Evolutionary conservation across 192 early-diverging fungal species (phyloP).

Genomic region (Coemansia asiatica): DNA sequence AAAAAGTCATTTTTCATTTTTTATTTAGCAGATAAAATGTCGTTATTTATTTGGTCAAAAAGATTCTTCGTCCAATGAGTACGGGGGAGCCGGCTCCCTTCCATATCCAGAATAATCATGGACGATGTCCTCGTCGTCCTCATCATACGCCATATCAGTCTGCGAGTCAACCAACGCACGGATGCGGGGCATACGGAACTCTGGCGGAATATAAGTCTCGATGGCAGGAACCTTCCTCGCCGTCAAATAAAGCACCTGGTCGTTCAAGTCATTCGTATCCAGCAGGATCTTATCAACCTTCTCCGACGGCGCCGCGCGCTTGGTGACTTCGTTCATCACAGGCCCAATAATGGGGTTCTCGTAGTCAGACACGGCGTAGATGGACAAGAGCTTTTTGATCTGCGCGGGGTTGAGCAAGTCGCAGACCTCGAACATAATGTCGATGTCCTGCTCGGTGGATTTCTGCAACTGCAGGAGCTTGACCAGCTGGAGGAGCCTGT

Average conservation of each 20-base stretch:
- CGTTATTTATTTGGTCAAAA: not conserved
- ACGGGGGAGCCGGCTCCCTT: not conserved
- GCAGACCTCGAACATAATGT: conserved; percentile 98
- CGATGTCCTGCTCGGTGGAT: conserved; percentile 77
- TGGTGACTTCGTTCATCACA: conserved; percentile 86
- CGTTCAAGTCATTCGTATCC: conserved; percentile 70
- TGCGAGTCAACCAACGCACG: conserved; percentile 51
- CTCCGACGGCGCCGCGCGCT: conserved; percentile 80
- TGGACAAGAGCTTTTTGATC: conserved; percentile 94
- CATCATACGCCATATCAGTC: conserved; percentile 49
- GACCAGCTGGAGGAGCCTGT: conserved; percentile 93
- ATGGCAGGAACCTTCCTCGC: conserved; percentile 64
- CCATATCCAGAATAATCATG: conserved; percentile 9
- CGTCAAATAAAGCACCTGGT: conserved; percentile 62
- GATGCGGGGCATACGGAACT: conserved; percentile 57
- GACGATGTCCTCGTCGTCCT: conserved; percentile 10
- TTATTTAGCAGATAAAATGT: too few species aligned
- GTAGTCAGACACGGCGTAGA: conserved; percentile 95
- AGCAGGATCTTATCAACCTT: conserved; percentile 87
- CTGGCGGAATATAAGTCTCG: conserved; percentile 72
- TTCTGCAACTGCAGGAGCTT: conserved; percentile 89
- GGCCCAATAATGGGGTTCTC: conserved; percentile 87
- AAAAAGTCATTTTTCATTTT: too few species aligned
- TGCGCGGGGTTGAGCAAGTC: conserved; percentile 94
- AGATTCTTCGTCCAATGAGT: not conserved